Percentiles rank a stretch among this genome's conserved stretches.
These are phyloP conservation scores for Caloboletus firmus DNA, from an alignment of 1,284 basidiomycete genomes.

Conservation along the genomic window DNA sequence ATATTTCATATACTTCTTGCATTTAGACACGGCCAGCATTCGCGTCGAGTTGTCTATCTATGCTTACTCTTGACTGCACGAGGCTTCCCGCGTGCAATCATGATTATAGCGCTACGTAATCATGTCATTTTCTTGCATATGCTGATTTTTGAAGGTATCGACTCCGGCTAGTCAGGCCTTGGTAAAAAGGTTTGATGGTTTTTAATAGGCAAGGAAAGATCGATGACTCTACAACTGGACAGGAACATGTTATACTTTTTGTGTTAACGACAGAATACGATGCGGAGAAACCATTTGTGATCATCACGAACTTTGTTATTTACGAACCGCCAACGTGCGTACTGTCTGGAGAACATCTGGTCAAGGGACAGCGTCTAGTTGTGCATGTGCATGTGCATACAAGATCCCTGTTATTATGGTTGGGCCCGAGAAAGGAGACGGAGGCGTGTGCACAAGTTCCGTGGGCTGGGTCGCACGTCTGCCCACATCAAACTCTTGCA, in stretches of 20 bases:
- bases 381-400: conserved; percentile 29
- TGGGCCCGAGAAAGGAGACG: conserved; percentile 44
- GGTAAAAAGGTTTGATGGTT: conserved; percentile 10
- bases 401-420: conserved; percentile 38
- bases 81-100: neutral
- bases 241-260: conserved; percentile 4
- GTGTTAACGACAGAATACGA: neutral
- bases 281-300: neutral
- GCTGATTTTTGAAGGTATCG: neutral
- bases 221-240: neutral
- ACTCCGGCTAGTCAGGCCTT: neutral
- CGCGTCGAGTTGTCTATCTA: neutral
- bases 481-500: conserved; percentile 50
- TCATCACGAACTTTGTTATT: conserved; percentile 11
- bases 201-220: conserved; percentile 3
- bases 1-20: neutral
- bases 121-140: neutral
- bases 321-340: conserved; percentile 11
- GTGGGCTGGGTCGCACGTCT: conserved; percentile 53
- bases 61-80: conserved; percentile 1
- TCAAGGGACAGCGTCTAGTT: neutral
- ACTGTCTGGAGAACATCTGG: conserved; percentile 2
- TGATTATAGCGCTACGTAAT: neutral
- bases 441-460: conserved; percentile 50
- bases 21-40: neutral